Evolutionary conservation across 2,329 filamentous ascomycete species (phyloP), one percentile per base, ranked within the genome.

Genomic region (Rutstroemia sp.): DNA sequence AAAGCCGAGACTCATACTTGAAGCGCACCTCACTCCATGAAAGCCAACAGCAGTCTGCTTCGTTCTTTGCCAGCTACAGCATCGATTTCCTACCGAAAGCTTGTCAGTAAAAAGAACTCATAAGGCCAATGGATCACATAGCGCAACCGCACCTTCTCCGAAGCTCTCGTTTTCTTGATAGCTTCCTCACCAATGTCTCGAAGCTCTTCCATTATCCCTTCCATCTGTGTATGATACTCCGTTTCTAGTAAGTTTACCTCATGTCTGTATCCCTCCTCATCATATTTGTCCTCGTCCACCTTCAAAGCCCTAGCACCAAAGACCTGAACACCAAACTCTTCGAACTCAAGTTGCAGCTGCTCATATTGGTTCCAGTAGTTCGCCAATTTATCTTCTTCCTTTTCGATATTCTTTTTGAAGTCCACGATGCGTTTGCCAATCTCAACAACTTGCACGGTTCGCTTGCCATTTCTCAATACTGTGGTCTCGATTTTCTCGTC

Each of bases 321-420:
- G 8, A 63, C 48, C 21, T 60, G 54, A 3, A 58, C 44, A 19
- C 56, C 64, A 41, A 67, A 58, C 50, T 59, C 54, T 10, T 63
- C 19, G 47, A 65, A 66, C 38, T 69, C 66, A 8, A 50, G 37
- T 52, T 68, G 64, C 2, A 68, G 14, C 2, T 63, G 59, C 27
- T 67, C 61, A 63, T 64, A 69, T 25, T 63, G 45, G 37, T 58
- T 63, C 67, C 66, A 69, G n/a, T 58, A 61, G 1, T 60, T 58
- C 14, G 57, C 57, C 41, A 68, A 19, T 23, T 63, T 63, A 1
- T 37, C 50, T 44, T 63, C 57, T 27, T 67, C 62, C 9, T 54
- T 60, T 46, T 63, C 57, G 14, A 68, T 25, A 4, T 60, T 19
- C 12, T 41, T 51, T 34, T 60, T 62, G 55, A 65, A 67, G 5